These are phyloP conservation scores for Zygoascus flipseniorum DNA, from an alignment of 805 yeast genomes.

Conservation along the genomic window DNA sequence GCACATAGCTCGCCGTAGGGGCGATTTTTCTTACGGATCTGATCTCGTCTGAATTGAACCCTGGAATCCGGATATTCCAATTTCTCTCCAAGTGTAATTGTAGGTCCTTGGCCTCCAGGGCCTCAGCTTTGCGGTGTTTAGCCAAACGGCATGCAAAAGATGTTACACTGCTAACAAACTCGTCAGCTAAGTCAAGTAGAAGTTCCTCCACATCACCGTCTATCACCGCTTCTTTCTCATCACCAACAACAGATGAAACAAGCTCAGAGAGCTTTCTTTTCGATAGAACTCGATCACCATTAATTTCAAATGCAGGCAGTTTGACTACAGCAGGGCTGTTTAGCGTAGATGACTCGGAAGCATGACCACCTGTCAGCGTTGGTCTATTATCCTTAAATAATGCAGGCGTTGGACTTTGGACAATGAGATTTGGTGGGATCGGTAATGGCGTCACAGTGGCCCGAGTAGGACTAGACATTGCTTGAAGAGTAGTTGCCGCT, in stretches of 20 bases:
- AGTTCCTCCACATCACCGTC: slow-evolving; percentile 94
- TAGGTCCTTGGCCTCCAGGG: slow-evolving; percentile 79
- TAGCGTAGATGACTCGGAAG: slow-evolving; percentile 58
- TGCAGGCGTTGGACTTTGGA: slow-evolving; percentile 58
- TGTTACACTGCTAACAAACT: slow-evolving; percentile 84
- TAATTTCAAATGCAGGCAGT: slow-evolving; percentile 76
- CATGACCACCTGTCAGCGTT: slow-evolving; percentile 75
- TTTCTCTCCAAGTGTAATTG: slow-evolving; percentile 86
- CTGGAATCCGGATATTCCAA: slow-evolving; percentile 94
- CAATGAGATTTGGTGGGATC: slow-evolving; percentile 59
- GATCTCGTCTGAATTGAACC: slow-evolving; percentile 85
- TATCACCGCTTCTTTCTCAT: slow-evolving; percentile 80
- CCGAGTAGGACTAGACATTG: slow-evolving; percentile 27
- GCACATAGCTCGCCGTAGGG: slow-evolving; percentile 33
- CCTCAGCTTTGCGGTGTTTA: slow-evolving; percentile 84
- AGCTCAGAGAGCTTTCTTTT: slow-evolving; percentile 85
- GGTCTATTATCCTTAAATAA: slow-evolving; percentile 67
- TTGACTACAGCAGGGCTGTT: slow-evolving; percentile 68
- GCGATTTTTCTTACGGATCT: slow-evolving; percentile 39
- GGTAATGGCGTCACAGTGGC: slow-evolving; percentile 24
- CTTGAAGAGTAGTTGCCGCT: slow-evolving; percentile 25
- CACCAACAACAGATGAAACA: slow-evolving; percentile 58
- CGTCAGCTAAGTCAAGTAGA: slow-evolving; percentile 87
- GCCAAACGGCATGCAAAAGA: slow-evolving; percentile 92
- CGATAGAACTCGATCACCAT: slow-evolving; percentile 59